Evolutionary conservation across 805 yeast genomes (phyloP).

Genomic region (Wickerhamiella domercqiae): DNA sequence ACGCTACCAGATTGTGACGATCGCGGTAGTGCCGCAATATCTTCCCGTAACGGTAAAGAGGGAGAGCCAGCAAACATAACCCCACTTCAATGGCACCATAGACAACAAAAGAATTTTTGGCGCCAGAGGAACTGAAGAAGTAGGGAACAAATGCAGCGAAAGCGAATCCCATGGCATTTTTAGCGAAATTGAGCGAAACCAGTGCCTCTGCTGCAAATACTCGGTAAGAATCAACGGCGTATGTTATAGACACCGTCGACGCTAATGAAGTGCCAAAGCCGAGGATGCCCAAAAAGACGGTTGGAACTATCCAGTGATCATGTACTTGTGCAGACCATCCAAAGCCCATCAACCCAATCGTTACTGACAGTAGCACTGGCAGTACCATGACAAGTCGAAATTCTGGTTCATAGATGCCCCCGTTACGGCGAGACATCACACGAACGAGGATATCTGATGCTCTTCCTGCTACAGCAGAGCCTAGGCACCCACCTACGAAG

Average conservation of each 20-base stretch:
- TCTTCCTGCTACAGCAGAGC: conserved; percentile 39
- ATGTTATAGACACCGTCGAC: conserved; percentile 46
- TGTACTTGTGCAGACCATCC: conserved; percentile 40
- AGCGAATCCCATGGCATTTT: conserved; percentile 39
- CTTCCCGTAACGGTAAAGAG: conserved; percentile 42
- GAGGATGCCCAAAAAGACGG: conserved; percentile 38
- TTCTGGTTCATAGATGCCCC: conserved; percentile 50
- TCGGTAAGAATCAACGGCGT: conserved; percentile 41
- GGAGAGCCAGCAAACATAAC: conserved; percentile 34
- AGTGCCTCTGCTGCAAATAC: conserved; percentile 44
- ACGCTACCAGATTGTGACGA: conserved; percentile 28
- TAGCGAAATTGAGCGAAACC: conserved; percentile 39
- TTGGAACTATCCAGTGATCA: conserved; percentile 43
- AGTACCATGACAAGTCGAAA: conserved; percentile 39
- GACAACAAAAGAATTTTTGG: conserved; percentile 33
- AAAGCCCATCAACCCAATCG: conserved; percentile 44
- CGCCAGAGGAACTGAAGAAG: conserved; percentile 30
- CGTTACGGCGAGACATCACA: conserved; percentile 29
- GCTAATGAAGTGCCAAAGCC: conserved; percentile 49
- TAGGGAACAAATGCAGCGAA: conserved; percentile 42
- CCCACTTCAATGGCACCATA: conserved; percentile 39
- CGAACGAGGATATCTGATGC: conserved; percentile 36
- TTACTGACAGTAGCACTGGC: conserved; percentile 31
- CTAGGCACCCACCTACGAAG: conserved; percentile 41
- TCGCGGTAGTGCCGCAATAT: conserved; percentile 37